phyloP scores from a whole-genome alignment of 2,329 filamentous ascomycete genomes.

The Colletotrichum sidae region DNA sequence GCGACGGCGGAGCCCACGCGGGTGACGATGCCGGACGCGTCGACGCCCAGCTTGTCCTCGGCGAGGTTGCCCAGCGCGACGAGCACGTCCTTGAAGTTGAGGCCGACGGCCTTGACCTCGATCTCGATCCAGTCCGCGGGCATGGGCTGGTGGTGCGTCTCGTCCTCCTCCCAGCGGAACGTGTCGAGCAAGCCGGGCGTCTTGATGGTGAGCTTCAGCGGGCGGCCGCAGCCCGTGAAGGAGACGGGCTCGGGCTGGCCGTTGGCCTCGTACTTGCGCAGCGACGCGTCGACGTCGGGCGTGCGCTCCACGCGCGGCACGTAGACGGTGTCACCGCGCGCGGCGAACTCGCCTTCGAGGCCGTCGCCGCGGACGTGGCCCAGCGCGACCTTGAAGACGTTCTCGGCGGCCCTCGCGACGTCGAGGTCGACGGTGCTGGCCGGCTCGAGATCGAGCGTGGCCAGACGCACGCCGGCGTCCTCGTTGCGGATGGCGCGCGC shows the following conservation, averaged over 20 bases:
- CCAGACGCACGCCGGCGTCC: conserved; percentile 30
- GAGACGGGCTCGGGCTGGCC: conserved; percentile 30
- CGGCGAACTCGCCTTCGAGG: conserved; percentile 23
- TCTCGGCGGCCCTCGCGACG: conserved; percentile 3
- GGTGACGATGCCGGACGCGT: conserved; percentile 49
- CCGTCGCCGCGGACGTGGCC: conserved; percentile 9
- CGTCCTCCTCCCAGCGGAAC: conserved; percentile 41
- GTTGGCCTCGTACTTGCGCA: conserved; percentile 23
- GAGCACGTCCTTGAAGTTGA: conserved; percentile 45
- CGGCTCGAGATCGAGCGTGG: conserved; percentile 30
- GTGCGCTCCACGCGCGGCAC: conserved; percentile 27
- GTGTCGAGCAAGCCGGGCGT: conserved; percentile 42
- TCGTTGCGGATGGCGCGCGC: conserved; percentile 38
- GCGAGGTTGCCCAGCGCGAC: conserved; percentile 43
- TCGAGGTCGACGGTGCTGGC: conserved; percentile 4
- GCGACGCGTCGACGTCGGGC: conserved; percentile 10
- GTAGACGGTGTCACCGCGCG: conserved; percentile 21
- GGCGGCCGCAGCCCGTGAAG: conserved; percentile 29
- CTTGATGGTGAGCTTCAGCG: conserved; percentile 39
- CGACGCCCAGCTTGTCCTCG: conserved; percentile 42
- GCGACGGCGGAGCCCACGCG: conserved; percentile 45
- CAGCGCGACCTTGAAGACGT: conserved; percentile 10
- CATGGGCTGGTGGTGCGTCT: conserved; percentile 21
- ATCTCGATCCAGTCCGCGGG: conserved; percentile 40
- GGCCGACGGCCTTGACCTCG: conserved; percentile 42